Evolutionary conservation across 2,329 filamentous ascomycete genomes (phyloP).

Genomic region (Trichoderma koningii): DNA sequence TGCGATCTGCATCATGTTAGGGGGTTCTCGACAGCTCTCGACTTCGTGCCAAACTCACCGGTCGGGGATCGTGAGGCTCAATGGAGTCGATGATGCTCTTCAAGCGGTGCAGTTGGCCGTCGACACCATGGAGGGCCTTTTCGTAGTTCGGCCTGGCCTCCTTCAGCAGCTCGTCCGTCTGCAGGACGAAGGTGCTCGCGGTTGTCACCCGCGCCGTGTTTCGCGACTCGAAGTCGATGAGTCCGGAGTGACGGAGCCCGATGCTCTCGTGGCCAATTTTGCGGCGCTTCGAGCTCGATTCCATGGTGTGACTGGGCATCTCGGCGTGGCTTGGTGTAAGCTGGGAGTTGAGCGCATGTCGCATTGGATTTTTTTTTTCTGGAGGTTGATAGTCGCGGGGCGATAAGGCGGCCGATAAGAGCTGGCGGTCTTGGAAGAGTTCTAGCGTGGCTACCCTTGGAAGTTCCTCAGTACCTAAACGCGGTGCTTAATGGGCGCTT

Average conservation of each 20-base stretch:
- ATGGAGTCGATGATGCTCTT: conserved; percentile 57
- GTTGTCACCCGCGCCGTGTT: conserved; percentile 47
- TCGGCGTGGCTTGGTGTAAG: conserved; percentile 5
- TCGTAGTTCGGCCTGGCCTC: conserved; percentile 57
- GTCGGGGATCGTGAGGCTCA: conserved; percentile 50
- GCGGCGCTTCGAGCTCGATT: conserved; percentile 51
- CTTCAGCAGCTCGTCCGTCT: conserved; percentile 61
- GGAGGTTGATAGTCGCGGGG: conserved; percentile 29
- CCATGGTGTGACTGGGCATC: conserved; percentile 41
- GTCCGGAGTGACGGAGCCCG: conserved; percentile 40
- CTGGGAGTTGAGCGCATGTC: conserved; percentile 23
- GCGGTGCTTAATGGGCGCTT: too few relatives aligned
- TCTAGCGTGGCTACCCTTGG: background rate
- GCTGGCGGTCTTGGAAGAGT: background rate
- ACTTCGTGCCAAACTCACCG: conserved; percentile 45
- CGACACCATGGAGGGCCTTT: conserved; percentile 51
- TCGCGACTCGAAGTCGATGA: conserved; percentile 47
- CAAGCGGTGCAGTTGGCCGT: conserved; percentile 53
- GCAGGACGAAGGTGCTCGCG: conserved; percentile 58
- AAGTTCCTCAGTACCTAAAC: background rate
- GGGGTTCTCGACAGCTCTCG: background rate
- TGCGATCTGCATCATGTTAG: conserved; percentile 52
- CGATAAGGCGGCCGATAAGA: conserved; percentile 33
- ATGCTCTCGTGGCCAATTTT: conserved; percentile 48
- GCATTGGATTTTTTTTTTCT: conserved; percentile 25